Conservation (phyloP, 257 asterid species). For the Nicotiana obtusifolia region DNA sequence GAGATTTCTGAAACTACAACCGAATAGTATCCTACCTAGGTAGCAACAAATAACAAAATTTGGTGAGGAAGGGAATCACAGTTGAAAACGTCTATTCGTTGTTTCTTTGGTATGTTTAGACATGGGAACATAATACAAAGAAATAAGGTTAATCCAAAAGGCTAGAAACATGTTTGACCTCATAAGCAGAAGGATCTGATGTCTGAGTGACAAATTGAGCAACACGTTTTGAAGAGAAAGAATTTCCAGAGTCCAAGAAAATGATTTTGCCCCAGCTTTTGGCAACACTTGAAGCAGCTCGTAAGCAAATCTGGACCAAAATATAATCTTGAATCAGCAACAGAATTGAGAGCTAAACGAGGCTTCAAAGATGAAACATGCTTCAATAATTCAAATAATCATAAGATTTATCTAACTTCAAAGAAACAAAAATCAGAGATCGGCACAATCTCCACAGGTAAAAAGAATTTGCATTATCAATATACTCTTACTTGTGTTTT, state of each 20-base stretch:
- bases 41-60: background rate
- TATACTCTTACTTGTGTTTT: slow-evolving; percentile 71
- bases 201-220: slow-evolving; percentile 47
- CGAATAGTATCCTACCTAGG: background rate
- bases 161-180: slow-evolving; percentile 29
- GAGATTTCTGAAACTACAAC: background rate
- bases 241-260: slow-evolving; percentile 77
- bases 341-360: background rate
- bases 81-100: background rate
- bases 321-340: background rate
- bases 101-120: background rate
- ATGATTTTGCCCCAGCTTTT: slow-evolving; percentile 46
- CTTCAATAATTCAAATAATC: background rate
- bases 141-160: background rate
- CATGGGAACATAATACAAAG: background rate
- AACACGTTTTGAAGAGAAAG: slow-evolving; percentile 73
- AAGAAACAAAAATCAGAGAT: background rate
- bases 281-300: slow-evolving; percentile 59
- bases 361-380: slow-evolving; percentile 1
- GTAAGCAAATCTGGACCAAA: slow-evolving; percentile 60
- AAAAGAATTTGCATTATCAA: slow-evolving; percentile 4
- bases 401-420: background rate
- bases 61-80: background rate
- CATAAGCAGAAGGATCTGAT: slow-evolving; percentile 27
- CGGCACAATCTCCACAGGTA: slow-evolving; percentile 1